These are phyloP conservation scores for Penicillium thymicola DNA, from an alignment of 2,329 filamentous ascomycete species.

Conservation along the genomic window DNA sequence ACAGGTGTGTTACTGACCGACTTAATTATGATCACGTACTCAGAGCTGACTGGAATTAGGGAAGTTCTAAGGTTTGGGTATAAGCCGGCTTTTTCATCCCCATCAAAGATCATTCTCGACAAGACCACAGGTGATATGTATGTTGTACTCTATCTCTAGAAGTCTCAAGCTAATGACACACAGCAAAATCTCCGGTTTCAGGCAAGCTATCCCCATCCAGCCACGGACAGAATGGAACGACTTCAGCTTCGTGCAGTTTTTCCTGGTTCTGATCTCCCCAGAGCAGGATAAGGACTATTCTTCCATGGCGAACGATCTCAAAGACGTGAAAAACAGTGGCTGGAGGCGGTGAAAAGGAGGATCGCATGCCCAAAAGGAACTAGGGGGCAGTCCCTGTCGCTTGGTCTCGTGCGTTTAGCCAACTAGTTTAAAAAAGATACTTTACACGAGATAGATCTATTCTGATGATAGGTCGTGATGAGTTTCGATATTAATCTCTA, in stretches of 20 bases:
- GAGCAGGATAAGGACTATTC: no score
- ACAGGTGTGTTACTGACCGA: background rate
- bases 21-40: background rate
- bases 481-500: no score
- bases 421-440: no score
- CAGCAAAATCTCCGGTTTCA: background rate
- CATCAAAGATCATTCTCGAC: background rate
- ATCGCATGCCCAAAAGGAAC: no score
- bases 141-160: background rate
- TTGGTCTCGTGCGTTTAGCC: no score
- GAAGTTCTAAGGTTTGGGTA: background rate
- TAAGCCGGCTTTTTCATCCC: background rate
- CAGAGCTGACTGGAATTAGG: background rate
- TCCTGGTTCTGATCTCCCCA: no score
- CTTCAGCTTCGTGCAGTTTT: background rate
- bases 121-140: background rate
- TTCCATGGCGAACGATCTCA: no score
- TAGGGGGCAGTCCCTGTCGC: no score
- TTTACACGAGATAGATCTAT: no score
- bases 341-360: no score
- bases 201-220: background rate
- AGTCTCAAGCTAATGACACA: background rate
- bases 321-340: no score
- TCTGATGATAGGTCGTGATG: no score
- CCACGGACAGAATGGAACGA: background rate